Base-by-base conservation (phyloP, 176 grass and related monocot species). In the Chrysopogon serrulatus region DNA sequence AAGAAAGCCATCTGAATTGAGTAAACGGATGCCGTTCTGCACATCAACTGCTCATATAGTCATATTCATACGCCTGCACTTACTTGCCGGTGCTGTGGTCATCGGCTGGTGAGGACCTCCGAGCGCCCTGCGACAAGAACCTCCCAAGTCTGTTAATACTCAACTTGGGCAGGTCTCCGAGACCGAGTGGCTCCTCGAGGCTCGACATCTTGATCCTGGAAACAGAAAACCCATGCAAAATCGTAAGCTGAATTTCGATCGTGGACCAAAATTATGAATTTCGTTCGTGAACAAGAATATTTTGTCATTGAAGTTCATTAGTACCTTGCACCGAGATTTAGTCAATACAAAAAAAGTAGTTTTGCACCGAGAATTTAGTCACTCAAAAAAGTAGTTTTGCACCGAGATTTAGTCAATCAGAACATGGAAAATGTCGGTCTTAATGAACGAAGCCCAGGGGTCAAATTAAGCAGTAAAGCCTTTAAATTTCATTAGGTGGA, bases 131-230 rank as follows among this genome's bases (percentile, higher is more conserved):
- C 14, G 66, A 84, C 65, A 62, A 87, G 83, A 89, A 83, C 27
- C 82, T 51, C 30, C 88, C 91, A 80, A 98, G 87, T 87, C 91
- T 95, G 79, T 63, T 90, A 82, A 94, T 82, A 69, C 89, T 95
- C 83, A 93, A 87, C 84, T 91, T 95, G 13, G 96, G 93, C 5
- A 90, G 85, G 87, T 87, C 87, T 53, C 94, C 89, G 4, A 98
- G 79, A 76, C 87, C 90, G 56, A 92, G 82, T 4, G 93, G 91
- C 68, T 98, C 89, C 80, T 95, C 89, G 5, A 98, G 88, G 87
- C 93, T 98, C 6, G 91, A 93, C 96, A 98, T 95, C 68, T 68
- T 93, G n/a, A n/a, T 93, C 57, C 82, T 93, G 23, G 53, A 44
- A 86, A 42, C 30, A 47, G 56, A 31, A 8, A 65, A 28, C 0